These are phyloP conservation scores for Sporothrix mexicana DNA, from an alignment of 2,329 filamentous ascomycete species.

Conservation along the genomic window DNA sequence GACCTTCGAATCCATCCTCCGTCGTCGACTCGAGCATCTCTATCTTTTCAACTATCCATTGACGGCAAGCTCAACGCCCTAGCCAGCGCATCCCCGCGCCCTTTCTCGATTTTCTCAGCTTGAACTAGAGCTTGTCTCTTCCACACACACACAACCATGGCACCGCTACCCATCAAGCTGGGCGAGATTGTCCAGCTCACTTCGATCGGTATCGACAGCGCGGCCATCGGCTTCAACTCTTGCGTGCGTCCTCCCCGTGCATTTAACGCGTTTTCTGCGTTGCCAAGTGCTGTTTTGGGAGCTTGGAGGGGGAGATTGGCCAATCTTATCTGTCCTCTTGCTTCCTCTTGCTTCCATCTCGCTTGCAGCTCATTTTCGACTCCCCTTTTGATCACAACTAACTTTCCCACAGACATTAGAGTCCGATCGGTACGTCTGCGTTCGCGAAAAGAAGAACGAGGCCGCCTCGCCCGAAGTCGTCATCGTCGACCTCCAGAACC, in stretches of 20 bases:
- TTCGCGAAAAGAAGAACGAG: conserved; percentile 90
- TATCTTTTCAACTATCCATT: neutral
- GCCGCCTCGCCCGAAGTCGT: conserved; percentile 89
- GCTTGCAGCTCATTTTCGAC: neutral
- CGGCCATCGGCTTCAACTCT: conserved; percentile 80
- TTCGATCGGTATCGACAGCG: conserved; percentile 46
- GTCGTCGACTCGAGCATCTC: conserved; percentile 1
- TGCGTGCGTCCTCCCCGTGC: conserved; percentile 65
- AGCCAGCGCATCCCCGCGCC: conserved; percentile 29
- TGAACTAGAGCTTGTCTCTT: conserved; percentile 17
- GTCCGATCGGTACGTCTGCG: conserved; percentile 94
- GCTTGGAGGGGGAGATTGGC: neutral
- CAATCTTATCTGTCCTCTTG: conserved; percentile 9
- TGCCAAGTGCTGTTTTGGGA: neutral
- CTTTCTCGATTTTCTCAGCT: conserved; percentile 16
- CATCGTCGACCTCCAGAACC: conserved; percentile 97
- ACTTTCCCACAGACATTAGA: conserved; percentile 77
- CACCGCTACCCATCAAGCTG: conserved; percentile 50
- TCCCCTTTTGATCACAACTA: conserved; percentile 31
- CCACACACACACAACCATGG: conserved; percentile 43
- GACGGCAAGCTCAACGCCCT: conserved; percentile 1
- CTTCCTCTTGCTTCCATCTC: neutral
- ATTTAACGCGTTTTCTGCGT: conserved; percentile 31
- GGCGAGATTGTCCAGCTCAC: conserved; percentile 51
- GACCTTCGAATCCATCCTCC: neutral